Evolutionary conservation across 139 green algal species (phyloP), one percentile per base, ranked within the genome.

Genomic region (Mesostigma viride): DNA sequence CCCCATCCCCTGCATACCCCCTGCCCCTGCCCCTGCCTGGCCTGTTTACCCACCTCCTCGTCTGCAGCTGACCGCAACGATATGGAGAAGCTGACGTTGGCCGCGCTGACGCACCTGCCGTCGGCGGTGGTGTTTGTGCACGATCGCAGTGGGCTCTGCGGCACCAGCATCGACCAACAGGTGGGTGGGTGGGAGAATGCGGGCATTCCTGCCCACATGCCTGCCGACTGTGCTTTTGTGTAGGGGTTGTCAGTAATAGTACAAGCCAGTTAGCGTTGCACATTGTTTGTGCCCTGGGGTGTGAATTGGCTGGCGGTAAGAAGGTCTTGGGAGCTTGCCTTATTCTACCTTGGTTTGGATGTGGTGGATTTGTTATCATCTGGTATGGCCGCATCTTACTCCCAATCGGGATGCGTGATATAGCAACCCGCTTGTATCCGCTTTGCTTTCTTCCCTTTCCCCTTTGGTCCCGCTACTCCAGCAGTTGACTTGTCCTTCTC

Each of bases 1-100:
- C n/a, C n/a, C n/a, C n/a, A n/a, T n/a, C n/a, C n/a, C n/a, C n/a
- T n/a, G n/a, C n/a, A n/a, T n/a, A n/a, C n/a, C n/a, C n/a, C n/a
- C n/a, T n/a, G n/a, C n/a, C n/a, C n/a, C n/a, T n/a, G n/a, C n/a
- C n/a, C n/a, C n/a, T n/a, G n/a, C n/a, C n/a, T n/a, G n/a, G n/a
- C n/a, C n/a, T n/a, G n/a, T n/a, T n/a, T n/a, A n/a, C n/a, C 40
- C 40, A 14, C 40, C 14, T 51, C 14, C 14, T 14, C 40, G 28
- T 27, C 2, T 59, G 34, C 66, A 40, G 74, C 79, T 0, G 83
- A 95, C 31, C 81, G 92, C 58, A 98, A 98, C 65, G 83, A 83
- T 4, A 98, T 98, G 82, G 92, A 98, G 75, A 71, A 77, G 53
- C 84, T 98, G 11, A 96, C 92, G 0, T 76, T 98, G 57, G 90